Conservation (phyloP, 1,139 yeast species). For the Geotrichum aggregatum region DNA sequence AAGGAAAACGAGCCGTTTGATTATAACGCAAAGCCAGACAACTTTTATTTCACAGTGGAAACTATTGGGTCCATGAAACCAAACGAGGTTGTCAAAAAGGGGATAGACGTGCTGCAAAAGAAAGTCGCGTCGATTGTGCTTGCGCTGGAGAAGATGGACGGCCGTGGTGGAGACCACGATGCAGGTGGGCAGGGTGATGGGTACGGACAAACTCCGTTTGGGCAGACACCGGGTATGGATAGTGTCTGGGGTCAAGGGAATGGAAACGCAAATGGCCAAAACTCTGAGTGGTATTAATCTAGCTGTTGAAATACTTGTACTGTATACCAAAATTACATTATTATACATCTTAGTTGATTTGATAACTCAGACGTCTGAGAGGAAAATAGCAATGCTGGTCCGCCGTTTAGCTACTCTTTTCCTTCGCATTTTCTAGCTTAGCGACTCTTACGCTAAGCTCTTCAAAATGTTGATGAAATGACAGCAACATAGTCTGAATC, state of each 20-base stretch:
- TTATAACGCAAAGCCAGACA: constrained; percentile 73
- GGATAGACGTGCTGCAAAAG: constrained; percentile 78
- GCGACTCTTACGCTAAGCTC: constrained; percentile 1
- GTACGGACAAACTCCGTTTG: constrained; percentile 17
- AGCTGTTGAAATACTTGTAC: background rate
- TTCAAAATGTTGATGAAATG: constrained; percentile 5
- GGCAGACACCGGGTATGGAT: constrained; percentile 16
- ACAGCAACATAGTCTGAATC: constrained; percentile 18
- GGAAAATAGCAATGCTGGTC: background rate
- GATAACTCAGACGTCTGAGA: background rate
- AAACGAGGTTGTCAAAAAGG: constrained; percentile 79
- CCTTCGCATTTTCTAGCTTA: background rate
- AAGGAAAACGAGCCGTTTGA: constrained; percentile 84
- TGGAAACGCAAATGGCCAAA: constrained; percentile 3
- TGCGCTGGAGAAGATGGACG: constrained; percentile 54
- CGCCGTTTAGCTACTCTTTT: background rate
- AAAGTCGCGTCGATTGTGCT: constrained; percentile 86
- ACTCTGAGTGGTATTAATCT: constrained; percentile 13
- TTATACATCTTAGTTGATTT: background rate
- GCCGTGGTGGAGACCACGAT: constrained; percentile 12
- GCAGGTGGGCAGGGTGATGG: constrained; percentile 12
- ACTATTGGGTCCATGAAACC: constrained; percentile 88
- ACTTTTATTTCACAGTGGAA: constrained; percentile 83
- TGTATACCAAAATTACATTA: background rate
- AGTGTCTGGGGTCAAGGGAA: constrained; percentile 14